Base-by-base conservation (phyloP, 805 yeast genomes). In the Candida silvatica region DNA sequence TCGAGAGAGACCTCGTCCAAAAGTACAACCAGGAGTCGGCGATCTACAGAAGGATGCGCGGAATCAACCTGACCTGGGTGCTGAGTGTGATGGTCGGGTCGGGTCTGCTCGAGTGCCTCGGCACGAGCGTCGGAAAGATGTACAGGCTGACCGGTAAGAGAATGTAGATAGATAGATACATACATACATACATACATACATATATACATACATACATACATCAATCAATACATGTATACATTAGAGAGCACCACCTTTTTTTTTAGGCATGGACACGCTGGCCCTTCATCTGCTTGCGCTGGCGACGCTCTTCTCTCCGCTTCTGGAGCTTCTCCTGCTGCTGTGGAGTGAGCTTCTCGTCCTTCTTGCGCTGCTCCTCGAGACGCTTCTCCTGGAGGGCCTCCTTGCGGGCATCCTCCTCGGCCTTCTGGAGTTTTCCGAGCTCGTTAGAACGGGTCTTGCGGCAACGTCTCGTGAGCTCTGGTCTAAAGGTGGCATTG, bases 261-360 rank as follows among this genome's bases (percentile, higher is more conserved):
- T n/a, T n/a, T n/a, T n/a, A n/a, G n/a, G n/a, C n/a, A n/a, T n/a
- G n/a, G n/a, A n/a, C n/a, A n/a, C n/a, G n/a, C 59, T 80, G 79
- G 60, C 74, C 77, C 59, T 70, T 77, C 61, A 64, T 69, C 54
- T 63, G 62, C 61, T 84, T 83, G 64, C 86, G 77, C 54, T 79
- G 84, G 59, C 77, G 85, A 66, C 80, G 85, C 47, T 84, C 94
- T 45, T 67, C 66, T 58, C 80, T 85, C 64, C 80, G 84, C 64
- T 75, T 77, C 44, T 82, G 90, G 29, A 71, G 58, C 62, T 81
- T 84, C 45, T 77, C 77, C 62, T 82, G 92, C 54, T 81, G 92
- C 49, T 79, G 86, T 41, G 85, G 80, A 31, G 80, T 67, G 51
- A 82, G 61, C 44, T 67, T 69, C 44, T 80, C 80, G 59, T 74